phyloP scores from a whole-genome alignment of 305 asterid genomes.

The Caryopteris hybrid region DNA sequence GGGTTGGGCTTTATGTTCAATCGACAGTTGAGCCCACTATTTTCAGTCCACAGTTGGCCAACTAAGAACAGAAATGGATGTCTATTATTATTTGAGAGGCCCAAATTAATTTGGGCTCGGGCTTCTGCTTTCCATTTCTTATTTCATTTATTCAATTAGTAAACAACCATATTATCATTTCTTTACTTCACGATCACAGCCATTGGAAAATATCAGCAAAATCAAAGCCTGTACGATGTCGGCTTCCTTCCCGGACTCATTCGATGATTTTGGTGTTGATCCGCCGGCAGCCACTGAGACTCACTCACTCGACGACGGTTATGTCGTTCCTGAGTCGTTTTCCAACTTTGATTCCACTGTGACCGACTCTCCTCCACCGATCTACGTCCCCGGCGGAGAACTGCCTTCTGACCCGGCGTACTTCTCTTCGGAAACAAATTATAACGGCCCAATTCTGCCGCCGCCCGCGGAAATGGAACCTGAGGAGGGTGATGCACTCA shows the following conservation, averaged over 20 bases:
- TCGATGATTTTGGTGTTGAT: conserved; percentile 35
- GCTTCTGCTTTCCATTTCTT: background rate
- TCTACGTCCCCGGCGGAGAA: conserved; percentile 36
- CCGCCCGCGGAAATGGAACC: conserved; percentile 45
- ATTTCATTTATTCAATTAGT: background rate
- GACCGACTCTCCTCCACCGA: conserved; percentile 33
- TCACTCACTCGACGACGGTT: conserved; percentile 35
- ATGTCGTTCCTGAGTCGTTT: conserved; percentile 32
- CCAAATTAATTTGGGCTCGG: background rate
- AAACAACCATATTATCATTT: background rate
- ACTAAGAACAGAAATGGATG: too few relatives aligned
- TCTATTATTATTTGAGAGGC: background rate
- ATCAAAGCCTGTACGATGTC: conserved; percentile 36
- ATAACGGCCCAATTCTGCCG: conserved; percentile 44
- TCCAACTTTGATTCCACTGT: conserved; percentile 37
- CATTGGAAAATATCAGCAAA: background rate
- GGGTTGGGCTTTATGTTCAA: background rate
- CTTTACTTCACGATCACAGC: background rate
- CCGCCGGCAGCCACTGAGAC: conserved; percentile 26
- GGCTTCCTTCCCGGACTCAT: conserved; percentile 40
- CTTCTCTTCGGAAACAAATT: conserved; percentile 31
- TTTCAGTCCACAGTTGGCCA: too few relatives aligned
- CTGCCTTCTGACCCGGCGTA: conserved; percentile 35
- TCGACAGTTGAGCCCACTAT: background rate
- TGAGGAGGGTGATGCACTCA: conserved; percentile 60